Evolutionary conservation across 495 filamentous ascomycete genomes (phyloP), one percentile per base, ranked within the genome.

Genomic region (Penicillium goetzii): DNA sequence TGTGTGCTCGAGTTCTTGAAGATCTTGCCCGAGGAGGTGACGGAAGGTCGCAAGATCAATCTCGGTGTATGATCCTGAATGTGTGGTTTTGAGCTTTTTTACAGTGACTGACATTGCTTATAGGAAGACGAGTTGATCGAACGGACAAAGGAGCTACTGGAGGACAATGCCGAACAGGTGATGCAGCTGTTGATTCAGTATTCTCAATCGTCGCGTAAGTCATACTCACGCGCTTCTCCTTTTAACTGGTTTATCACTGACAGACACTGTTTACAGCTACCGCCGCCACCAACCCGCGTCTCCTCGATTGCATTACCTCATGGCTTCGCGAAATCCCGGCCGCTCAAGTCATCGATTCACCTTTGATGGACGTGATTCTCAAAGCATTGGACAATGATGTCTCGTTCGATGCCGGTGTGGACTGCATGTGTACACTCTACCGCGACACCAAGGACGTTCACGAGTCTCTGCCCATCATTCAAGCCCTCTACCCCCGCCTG

Each of bases 21-120:
- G 72, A 93, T 99, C 69, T 86, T 99, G 51, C 95, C 95, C 21
- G 95, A 99, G 82, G 95, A 99, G 85, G 96, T 99, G 74, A 98
- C 92, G 54, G 95, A 98, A 82, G 95, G 96, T 77, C 91, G 95
- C 77, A 98, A 97, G 81, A 96, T 98, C 85, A 96, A 91, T 84
- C 84, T 99, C 78, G 92, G 90, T 83, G 93, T 97, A 93, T 81
- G 92, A 5, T 30, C 15, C 19, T 2, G 15, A 12, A 12, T 0
- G 14, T 12, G 0, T 33, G 3, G 21, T 2, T 55, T 36, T 14
- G 32, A 10, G 21, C 11, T 8, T 19, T 26, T 7, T 33, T 25
- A 36, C 52, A 51, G 9, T 30, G 4, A 19, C 58, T 65, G n/a
- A 65, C 50, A 28, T 15, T n/a, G 7, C 30, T 19, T 19, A 65